phyloP scores from a whole-genome alignment of 2,329 filamentous ascomycete species.

The Trichoderma sp. region DNA sequence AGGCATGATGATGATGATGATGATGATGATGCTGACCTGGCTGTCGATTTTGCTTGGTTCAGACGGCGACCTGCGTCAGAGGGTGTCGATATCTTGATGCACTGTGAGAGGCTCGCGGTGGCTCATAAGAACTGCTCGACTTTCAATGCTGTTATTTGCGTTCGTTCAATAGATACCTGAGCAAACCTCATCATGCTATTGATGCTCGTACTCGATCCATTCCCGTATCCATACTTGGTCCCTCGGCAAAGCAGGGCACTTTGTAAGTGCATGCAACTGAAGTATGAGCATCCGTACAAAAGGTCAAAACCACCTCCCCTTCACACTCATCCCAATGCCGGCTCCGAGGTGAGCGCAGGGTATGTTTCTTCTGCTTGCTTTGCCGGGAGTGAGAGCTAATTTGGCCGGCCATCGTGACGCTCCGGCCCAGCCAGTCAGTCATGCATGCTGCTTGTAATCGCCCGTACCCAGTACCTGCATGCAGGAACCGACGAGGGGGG shows the following conservation, averaged over 20 bases:
- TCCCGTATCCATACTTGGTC: not conserved
- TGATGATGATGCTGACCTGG: not conserved
- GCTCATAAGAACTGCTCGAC: too few relatives aligned
- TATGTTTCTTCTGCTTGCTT: not conserved
- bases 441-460: constrained; percentile 23
- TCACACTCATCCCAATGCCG: not conserved
- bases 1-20: not conserved
- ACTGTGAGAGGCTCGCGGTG: too few relatives aligned
- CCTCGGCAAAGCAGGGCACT: not conserved
- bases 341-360: not conserved
- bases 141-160: too few relatives aligned
- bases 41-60: too few relatives aligned
- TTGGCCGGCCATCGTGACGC: constrained; percentile 17
- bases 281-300: too few relatives aligned
- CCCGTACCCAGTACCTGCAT: constrained; percentile 33
- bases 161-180: accelerated
- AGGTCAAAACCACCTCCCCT: not conserved
- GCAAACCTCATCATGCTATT: too few relatives aligned
- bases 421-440: constrained; percentile 6
- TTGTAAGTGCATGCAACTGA: too few relatives aligned
- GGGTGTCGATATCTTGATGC: too few relatives aligned
- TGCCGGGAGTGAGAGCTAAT: constrained; percentile 20
- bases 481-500: constrained; percentile 37
- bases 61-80: too few relatives aligned
- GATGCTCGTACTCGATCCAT: too few relatives aligned